Base-by-base conservation (phyloP, 2,329 filamentous ascomycete genomes). In the Hypoxylon sp. region DNA sequence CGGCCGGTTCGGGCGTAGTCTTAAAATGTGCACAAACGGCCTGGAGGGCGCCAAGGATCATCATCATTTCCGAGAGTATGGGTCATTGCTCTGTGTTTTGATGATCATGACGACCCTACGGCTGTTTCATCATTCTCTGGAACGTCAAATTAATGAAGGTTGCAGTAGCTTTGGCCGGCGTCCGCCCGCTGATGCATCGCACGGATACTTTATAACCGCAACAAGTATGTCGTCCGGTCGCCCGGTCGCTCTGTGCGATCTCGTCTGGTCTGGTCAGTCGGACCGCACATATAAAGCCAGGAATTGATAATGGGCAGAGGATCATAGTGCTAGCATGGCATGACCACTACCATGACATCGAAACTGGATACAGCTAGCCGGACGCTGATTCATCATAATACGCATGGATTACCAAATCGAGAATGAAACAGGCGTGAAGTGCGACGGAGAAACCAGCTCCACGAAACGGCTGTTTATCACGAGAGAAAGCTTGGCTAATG, bases 61-160 rank as follows among this genome's bases (percentile, higher is more conserved):
- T 71, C 69, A 60, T 71, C 65, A 71, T 71, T 71, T 71, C 65
- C 69, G 62, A 66, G 53, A 40, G 35, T 50, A 71, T 64, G 69
- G 65, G 51, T 69, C 64, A 68, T 64, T 42, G 48, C 46, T 50
- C 14, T 54, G 48, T 53, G 58, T 42, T 46, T 62, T 66, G 65
- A 55, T 59, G 40, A 56, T 57, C 51, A 54, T 40, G 30, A 60
- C 60, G 30, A 49, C 59, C 58, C 49, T 53, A 50, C 33, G 37
- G 37, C 44, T 55, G 65, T 66, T 68, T 68, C 68, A 66, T 51
- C 48, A 48, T 63, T 64, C 51, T 50, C 27, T 54, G 61, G 61
- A 33, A 63, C 64, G 42, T 57, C 50, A 68, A 59, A 66, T 61
- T 61, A 65, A 63, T 55, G 25, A 55, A 68, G 22, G 67, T 70